phyloP scores from a whole-genome alignment of 495 filamentous ascomycete species.

The Trypethelium eluteriae region DNA sequence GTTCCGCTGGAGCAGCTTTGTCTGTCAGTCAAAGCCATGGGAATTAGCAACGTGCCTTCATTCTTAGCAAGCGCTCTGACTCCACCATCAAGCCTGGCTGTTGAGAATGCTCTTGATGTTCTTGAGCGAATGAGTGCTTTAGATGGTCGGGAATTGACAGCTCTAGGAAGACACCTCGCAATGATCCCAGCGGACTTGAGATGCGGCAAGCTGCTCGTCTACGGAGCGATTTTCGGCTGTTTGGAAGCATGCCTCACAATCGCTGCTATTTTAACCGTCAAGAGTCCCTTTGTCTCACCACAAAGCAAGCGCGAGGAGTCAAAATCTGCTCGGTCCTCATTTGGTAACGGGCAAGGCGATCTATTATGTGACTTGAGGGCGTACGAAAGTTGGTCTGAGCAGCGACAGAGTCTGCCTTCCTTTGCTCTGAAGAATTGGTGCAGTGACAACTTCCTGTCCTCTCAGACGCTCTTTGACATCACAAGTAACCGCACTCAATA shows the following conservation, averaged over 20 bases:
- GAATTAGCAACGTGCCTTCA: conserved; percentile 63
- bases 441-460: conserved; percentile 77
- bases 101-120: conserved; percentile 72
- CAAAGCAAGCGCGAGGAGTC: conserved; percentile 73
- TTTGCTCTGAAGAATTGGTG: conserved; percentile 70
- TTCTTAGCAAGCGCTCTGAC: conserved; percentile 85
- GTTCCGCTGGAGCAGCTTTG: conserved; percentile 93
- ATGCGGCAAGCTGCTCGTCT: conserved; percentile 91
- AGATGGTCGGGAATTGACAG: conserved; percentile 75
- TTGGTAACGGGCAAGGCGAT: conserved; percentile 73
- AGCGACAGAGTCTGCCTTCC: conserved; percentile 49
- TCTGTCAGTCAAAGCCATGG: conserved; percentile 90
- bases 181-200: conserved; percentile 93
- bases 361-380: conserved; percentile 78
- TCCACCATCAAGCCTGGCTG: conserved; percentile 73
- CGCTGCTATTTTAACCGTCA: conserved; percentile 76
- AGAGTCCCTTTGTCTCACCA: conserved; percentile 76
- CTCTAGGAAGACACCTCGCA: conserved; percentile 79
- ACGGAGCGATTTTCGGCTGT: conserved; percentile 86
- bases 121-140: conserved; percentile 82
- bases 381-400: conserved; percentile 69
- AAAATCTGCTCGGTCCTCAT: conserved; percentile 64
- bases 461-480: conserved; percentile 78
- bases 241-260: conserved; percentile 85
- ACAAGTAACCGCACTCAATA: conserved; percentile 78